These are phyloP conservation scores for Komagataella ulmi DNA, from an alignment of 805 yeast genomes.

Conservation along the genomic window DNA sequence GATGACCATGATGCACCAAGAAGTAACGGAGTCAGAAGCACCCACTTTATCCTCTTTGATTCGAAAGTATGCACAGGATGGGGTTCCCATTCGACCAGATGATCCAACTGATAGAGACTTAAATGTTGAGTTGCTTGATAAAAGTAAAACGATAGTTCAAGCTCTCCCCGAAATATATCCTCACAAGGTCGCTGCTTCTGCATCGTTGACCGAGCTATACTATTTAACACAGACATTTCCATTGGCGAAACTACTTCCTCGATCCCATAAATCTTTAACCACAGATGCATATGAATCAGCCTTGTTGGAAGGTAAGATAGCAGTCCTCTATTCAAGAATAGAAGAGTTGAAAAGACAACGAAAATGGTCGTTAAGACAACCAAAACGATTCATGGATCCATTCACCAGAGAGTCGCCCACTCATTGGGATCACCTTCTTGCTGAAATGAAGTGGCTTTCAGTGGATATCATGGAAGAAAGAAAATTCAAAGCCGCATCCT, in stretches of 20 bases:
- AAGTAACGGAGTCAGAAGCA: conserved; percentile 10
- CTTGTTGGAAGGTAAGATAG: conserved; percentile 78
- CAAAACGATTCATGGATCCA: conserved; percentile 60
- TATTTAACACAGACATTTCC: conserved; percentile 86
- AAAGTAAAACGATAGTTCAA: conserved; percentile 28
- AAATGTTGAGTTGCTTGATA: conserved; percentile 24
- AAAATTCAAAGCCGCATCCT: conserved; percentile 57
- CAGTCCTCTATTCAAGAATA: conserved; percentile 79
- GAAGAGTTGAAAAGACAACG: conserved; percentile 83
- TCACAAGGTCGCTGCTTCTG: conserved; percentile 38
- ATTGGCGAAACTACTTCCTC: conserved; percentile 62
- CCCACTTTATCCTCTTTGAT: conserved; percentile 17
- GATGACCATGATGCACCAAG: conserved; percentile 8
- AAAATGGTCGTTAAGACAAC: conserved; percentile 88
- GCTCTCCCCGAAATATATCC: conserved; percentile 38
- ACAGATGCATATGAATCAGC: conserved; percentile 82
- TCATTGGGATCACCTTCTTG: conserved; percentile 63
- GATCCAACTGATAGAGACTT: conserved; percentile 16
- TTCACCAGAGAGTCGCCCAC: conserved; percentile 26
- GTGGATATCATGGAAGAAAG: conserved; percentile 60
- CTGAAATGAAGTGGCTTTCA: conserved; percentile 79
- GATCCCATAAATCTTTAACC: conserved; percentile 75
- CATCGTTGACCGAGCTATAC: conserved; percentile 74
- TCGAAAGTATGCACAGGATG: conserved; percentile 11
- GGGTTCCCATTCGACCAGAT: conserved; percentile 13